phyloP scores from a whole-genome alignment of 257 asterid species.

The Plectranthus barbatus region DNA sequence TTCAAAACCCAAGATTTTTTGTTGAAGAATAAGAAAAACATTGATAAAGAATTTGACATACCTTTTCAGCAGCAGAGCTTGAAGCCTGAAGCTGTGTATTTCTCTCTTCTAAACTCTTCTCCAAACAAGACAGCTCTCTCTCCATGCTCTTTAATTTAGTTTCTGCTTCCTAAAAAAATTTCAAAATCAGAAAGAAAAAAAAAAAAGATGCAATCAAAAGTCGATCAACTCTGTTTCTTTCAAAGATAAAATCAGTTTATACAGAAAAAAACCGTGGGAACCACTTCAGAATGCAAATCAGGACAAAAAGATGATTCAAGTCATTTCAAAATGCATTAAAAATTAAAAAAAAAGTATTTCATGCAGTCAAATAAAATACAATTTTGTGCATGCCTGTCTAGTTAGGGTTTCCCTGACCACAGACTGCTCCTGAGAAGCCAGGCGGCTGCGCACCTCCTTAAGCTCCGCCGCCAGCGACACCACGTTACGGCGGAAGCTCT shows the following conservation, averaged over 20 bases:
- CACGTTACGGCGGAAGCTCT: too few relatives aligned
- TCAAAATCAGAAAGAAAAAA: background rate
- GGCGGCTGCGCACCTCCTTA: too few relatives aligned
- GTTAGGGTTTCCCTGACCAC: slow-evolving; percentile 52
- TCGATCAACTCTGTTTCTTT: background rate
- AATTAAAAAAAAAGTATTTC: background rate
- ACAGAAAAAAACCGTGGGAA: slow-evolving; percentile 4
- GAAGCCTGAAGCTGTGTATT: slow-evolving; percentile 51
- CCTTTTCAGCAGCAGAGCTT: slow-evolving; percentile 54
- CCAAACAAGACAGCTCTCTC: slow-evolving; percentile 47
- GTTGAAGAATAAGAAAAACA: background rate
- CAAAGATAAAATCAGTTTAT: slow-evolving; percentile 2
- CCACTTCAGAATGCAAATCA: slow-evolving; percentile 6
- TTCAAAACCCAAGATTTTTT: background rate
- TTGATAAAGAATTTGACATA: slow-evolving; percentile 12
- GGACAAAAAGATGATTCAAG: slow-evolving; percentile 11
- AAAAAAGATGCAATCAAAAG: too few relatives aligned
- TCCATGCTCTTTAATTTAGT: slow-evolving; percentile 59
- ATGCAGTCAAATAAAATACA: background rate
- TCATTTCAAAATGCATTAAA: background rate
- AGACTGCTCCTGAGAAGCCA: slow-evolving; percentile 52
- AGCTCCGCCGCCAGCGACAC: slow-evolving; percentile 93
- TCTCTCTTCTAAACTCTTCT: slow-evolving; percentile 60
- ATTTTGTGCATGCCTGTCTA: slow-evolving; percentile 48
- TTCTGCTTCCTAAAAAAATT: slow-evolving; percentile 57